These are phyloP conservation scores for Coffea eugenioides DNA, from an alignment of 257 asterid genomes.

Conservation along the genomic window DNA sequence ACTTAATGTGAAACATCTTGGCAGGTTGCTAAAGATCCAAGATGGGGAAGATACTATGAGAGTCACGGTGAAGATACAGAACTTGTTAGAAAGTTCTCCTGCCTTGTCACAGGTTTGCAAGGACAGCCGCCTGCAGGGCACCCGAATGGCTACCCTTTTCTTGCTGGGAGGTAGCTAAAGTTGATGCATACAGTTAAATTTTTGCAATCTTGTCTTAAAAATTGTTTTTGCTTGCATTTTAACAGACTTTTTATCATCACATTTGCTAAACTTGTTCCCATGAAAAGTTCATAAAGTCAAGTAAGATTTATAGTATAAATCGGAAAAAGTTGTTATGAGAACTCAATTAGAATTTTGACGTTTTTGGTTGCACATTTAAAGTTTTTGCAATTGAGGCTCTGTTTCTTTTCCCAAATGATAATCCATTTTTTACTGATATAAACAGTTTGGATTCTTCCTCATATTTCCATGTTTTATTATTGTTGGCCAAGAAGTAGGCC, in stretches of 20 bases:
- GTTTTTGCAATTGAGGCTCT: not conserved
- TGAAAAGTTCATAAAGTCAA: not conserved
- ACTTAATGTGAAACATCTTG: slow-evolving; percentile 17
- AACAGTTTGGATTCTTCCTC: not conserved
- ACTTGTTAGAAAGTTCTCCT: slow-evolving; percentile 72
- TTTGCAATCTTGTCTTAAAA: not conserved
- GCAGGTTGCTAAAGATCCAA: slow-evolving; percentile 86
- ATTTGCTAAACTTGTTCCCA: not conserved
- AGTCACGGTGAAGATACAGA: slow-evolving; percentile 88
- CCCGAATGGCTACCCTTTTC: slow-evolving; percentile 84
- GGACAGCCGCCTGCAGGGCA: slow-evolving; percentile 91
- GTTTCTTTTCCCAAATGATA: not conserved
- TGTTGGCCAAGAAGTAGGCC: not conserved
- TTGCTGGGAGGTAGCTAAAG: slow-evolving; percentile 70
- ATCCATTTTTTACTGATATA: not conserved
- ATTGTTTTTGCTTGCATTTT: not conserved
- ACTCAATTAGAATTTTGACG: too few relatives aligned
- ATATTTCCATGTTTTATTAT: not conserved
- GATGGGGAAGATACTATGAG: slow-evolving; percentile 98
- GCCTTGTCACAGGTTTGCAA: slow-evolving; percentile 81
- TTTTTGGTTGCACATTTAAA: not conserved
- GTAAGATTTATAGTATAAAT: not conserved
- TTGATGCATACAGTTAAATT: not conserved
- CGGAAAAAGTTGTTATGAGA: not conserved
- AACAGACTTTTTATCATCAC: not conserved